Percentiles rank a stretch among this genome's conserved stretches.
Evolutionary conservation across 495 filamentous ascomycete species (phyloP).

Genomic region (Xylaria cubensis): DNA sequence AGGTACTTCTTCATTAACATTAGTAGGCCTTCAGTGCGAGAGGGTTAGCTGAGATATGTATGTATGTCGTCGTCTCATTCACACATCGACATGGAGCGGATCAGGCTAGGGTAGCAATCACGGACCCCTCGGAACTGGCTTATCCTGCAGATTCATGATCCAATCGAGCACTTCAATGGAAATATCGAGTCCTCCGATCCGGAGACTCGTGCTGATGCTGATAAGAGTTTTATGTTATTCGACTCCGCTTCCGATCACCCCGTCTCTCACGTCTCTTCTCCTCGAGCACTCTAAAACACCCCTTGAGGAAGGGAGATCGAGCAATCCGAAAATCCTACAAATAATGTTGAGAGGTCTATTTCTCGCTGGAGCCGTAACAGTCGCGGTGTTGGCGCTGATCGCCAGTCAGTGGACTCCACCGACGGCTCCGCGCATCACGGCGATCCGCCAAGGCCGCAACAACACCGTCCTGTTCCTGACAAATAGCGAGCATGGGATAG

Average conservation of each 20-base stretch:
- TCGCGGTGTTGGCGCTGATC: conserved; percentile 20
- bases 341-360: conserved; percentile 10
- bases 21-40: neutral
- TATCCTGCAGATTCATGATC: conserved; percentile 1
- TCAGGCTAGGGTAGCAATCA: neutral
- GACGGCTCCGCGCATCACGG: neutral
- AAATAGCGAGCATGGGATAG: conserved; percentile 24
- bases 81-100: neutral
- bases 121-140: neutral
- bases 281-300: neutral
- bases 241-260: neutral
- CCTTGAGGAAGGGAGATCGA: neutral
- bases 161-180: neutral
- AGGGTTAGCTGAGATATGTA: neutral
- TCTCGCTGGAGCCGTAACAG: neutral
- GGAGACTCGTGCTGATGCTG: neutral
- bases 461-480: conserved; percentile 30
- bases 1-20: neutral
- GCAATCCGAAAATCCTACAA: neutral
- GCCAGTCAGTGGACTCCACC: conserved; percentile 11
- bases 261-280: neutral
- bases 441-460: conserved; percentile 12
- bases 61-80: neutral
- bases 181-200: neutral
- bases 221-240: neutral